A percentile compares a stretch with the other conserved stretches of the same genome.
Evolutionary conservation across 495 filamentous ascomycete species (phyloP).

Genomic region (Extremus antarcticus): DNA sequence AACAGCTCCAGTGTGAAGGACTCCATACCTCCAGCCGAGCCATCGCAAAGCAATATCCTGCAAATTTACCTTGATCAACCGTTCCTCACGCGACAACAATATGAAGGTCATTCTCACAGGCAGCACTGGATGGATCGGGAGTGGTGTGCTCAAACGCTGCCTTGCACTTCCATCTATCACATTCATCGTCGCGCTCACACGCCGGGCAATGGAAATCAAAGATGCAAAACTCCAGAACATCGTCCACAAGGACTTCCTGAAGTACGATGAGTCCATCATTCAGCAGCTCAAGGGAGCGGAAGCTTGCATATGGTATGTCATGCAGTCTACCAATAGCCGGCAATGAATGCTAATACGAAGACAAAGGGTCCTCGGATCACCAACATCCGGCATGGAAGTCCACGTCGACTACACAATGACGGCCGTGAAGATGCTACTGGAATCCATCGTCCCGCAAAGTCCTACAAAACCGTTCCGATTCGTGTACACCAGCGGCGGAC

Average conservation of each 20-base stretch:
- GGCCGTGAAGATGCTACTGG: conserved; percentile 34
- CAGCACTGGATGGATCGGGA: conserved; percentile 42
- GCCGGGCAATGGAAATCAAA: conserved; percentile 30
- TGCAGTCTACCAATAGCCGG: not conserved
- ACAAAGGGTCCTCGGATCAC: conserved; percentile 5
- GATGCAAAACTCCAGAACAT: conserved; percentile 35
- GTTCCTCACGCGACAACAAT: not conserved
- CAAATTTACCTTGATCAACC: no score
- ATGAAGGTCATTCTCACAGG: conserved; percentile 42
- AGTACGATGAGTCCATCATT: conserved; percentile 32
- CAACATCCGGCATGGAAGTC: conserved; percentile 23
- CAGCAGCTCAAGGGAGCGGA: conserved; percentile 38
- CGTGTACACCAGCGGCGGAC: conserved; percentile 40
- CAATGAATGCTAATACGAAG: not conserved
- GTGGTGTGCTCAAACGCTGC: conserved; percentile 38
- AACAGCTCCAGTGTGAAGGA: no score
- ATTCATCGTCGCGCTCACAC: conserved; percentile 39
- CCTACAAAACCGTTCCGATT: conserved; percentile 36
- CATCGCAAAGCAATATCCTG: no score
- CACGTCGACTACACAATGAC: conserved; percentile 37
- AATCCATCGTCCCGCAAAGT: conserved; percentile 1
- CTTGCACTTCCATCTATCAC: conserved; percentile 36
- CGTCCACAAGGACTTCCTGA: conserved; percentile 37
- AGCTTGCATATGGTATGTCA: conserved; percentile 40
- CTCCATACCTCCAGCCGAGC: no score